phyloP scores from a whole-genome alignment of 805 yeast genomes.

The Yarrowia alimentaria region DNA sequence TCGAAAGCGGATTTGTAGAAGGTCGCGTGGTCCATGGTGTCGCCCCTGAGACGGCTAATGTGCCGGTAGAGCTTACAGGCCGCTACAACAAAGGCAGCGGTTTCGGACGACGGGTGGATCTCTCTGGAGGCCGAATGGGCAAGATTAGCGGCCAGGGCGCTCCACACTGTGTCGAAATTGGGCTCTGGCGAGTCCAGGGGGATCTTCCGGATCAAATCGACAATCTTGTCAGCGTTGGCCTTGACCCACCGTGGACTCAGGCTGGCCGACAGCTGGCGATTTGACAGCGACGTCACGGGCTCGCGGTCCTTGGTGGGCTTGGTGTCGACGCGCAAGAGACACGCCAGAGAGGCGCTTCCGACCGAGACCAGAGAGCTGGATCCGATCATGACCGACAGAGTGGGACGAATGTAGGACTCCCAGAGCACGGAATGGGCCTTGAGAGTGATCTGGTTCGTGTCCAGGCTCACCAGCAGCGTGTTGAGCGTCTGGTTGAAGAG shows the following conservation, averaged over 20 bases:
- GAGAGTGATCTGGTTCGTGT: slow-evolving; percentile 14
- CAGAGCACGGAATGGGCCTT: slow-evolving; percentile 20
- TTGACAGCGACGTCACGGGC: too few relatives aligned
- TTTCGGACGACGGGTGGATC: slow-evolving; percentile 7
- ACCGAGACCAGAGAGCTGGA: slow-evolving; percentile 8
- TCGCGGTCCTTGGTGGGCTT: slow-evolving; percentile 10
- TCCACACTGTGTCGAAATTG: slow-evolving; percentile 5
- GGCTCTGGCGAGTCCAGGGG: slow-evolving; percentile 2
- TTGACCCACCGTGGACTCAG: slow-evolving; percentile 20
- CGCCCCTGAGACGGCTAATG: not conserved
- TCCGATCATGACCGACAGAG: slow-evolving; percentile 4
- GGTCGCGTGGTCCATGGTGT: slow-evolving; percentile 17
- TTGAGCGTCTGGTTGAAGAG: slow-evolving; percentile 22
- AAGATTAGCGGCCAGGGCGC: slow-evolving; percentile 3
- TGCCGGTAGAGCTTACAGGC: slow-evolving; percentile 7
- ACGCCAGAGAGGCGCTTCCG: slow-evolving; percentile 9
- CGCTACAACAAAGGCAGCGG: slow-evolving; percentile 1
- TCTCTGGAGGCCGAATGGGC: slow-evolving; percentile 5
- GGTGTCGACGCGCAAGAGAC: not conserved
- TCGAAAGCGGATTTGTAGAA: slow-evolving; percentile 3
- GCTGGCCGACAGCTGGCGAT: not conserved
- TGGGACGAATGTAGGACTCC: slow-evolving; percentile 23
- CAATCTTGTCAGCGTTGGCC: slow-evolving; percentile 9
- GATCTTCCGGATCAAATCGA: not conserved
- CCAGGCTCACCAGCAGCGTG: slow-evolving; percentile 1